These are phyloP conservation scores for Phytophthora agathidicida DNA, from an alignment of 352 stramenopile genomes.

Conservation along the genomic window DNA sequence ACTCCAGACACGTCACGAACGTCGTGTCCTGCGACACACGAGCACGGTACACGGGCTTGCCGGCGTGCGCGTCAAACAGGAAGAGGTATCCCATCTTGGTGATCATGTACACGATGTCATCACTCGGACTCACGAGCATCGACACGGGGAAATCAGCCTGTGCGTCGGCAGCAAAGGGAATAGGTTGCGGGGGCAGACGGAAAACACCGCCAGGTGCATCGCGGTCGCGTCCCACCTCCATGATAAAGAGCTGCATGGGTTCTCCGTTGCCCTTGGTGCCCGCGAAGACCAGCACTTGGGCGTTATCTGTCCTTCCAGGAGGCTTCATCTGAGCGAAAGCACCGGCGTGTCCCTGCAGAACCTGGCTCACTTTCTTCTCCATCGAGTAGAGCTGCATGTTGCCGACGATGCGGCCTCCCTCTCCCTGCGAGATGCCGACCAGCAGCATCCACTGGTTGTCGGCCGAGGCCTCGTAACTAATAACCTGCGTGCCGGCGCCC, in stretches of 20 bases:
- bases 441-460: constrained; percentile 99
- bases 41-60: constrained; percentile 98
- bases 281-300: constrained; percentile 88
- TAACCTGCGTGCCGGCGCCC: constrained; percentile 96
- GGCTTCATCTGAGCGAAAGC: constrained; percentile 97
- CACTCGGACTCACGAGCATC: constrained; percentile 91
- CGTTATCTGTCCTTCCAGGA: constrained; percentile 91
- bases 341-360: constrained; percentile 96
- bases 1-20: constrained; percentile 94
- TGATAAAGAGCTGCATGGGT: constrained; percentile 94
- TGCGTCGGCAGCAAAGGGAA: constrained; percentile 97
- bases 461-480: constrained; percentile 98
- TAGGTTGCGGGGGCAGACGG: constrained; percentile 91
- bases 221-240: constrained; percentile 98
- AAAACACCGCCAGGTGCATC: constrained; percentile 95
- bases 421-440: constrained; percentile 96
- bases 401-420: constrained; percentile 93
- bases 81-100: constrained; percentile 99
- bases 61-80: constrained; percentile 99
- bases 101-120: constrained; percentile 98
- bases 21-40: constrained; percentile 98
- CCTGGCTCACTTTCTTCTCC: constrained; percentile 99
- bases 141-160: constrained; percentile 98
- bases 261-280: constrained; percentile 83
- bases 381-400: constrained; percentile 99